Evolutionary conservation across 495 filamentous ascomycete species (phyloP), one percentile per base, ranked within the genome.

Genomic region (Penicillium maclennaniae): DNA sequence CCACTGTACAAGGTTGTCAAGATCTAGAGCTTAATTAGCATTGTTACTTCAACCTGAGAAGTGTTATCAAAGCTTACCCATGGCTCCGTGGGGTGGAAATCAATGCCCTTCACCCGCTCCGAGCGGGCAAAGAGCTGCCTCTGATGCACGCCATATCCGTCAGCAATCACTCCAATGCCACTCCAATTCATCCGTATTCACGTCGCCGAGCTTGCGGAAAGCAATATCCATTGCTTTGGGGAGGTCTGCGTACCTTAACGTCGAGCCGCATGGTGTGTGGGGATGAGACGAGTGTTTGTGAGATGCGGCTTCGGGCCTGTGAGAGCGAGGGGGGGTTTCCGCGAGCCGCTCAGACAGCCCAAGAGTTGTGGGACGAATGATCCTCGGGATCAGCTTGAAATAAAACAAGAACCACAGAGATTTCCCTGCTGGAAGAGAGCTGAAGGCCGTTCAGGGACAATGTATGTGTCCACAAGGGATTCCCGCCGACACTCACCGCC

Each of bases 101-200:
- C 92, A 67, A 97, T 95, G 65, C 92, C 92, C 75, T 96, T 97
- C 56, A 97, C 92, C 73, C 92, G 85, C 81, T 97, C 88, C 57
- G 84, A 88, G 69, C 87, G 82, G 61, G 87, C 87, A 73, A 87
- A 87, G 65, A 91, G 84, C 73, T 90, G 85, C 71, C 86, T 85
- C 86, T 88, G 68, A 62, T 61, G 43, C 45, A 58, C 51, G 58
- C 55, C 55, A 54, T 45, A 59, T 25, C 43, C 20, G 47, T 57
- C 55, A 54, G 55, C 51, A 39, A 63, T 54, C 25, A 41, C 39
- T 26, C 56, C 49, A 51, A 58, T 66, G 31, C 34, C 51, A 21
- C 43, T 40, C 20, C 45, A 47, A 43, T 45, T n/a, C 38, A 59
- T 57, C 62, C 47, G 36, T 56, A 59, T 65, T 55, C 52, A 51